Evolutionary conservation across 2,329 filamentous ascomycete genomes (phyloP).

Genomic region (Xylariaceae sp.): DNA sequence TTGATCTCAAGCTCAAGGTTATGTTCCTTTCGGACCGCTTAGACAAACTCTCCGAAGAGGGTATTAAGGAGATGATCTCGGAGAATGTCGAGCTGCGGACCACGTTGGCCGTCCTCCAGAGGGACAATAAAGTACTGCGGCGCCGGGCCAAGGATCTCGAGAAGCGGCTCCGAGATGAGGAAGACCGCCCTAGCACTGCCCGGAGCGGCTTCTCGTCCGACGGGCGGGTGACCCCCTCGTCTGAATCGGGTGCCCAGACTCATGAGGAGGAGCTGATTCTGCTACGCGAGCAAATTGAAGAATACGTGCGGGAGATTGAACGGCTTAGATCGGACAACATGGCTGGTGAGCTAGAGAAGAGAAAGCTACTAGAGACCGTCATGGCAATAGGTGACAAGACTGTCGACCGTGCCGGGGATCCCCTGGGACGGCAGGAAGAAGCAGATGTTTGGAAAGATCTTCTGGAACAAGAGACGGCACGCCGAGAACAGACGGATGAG

Average conservation of each 20-base stretch:
- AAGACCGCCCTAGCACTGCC: constrained; percentile 58
- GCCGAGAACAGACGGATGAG: constrained; percentile 85
- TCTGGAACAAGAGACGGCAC: constrained; percentile 83
- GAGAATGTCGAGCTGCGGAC: constrained; percentile 96
- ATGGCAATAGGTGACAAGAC: constrained; percentile 47
- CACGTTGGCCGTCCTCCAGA: constrained; percentile 79
- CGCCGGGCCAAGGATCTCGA: constrained; percentile 82
- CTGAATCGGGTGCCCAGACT: constrained; percentile 59
- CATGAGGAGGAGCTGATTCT: constrained; percentile 83
- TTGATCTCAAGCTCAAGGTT: constrained; percentile 94
- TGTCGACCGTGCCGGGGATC: constrained; percentile 42
- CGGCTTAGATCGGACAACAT: constrained; percentile 73
- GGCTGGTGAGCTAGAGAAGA: constrained; percentile 77
- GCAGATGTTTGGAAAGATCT: constrained; percentile 93
- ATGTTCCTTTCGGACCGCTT: constrained; percentile 94
- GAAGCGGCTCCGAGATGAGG: constrained; percentile 63
- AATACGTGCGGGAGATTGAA: constrained; percentile 79
- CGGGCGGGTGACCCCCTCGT: constrained; percentile 52
- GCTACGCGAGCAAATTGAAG: constrained; percentile 78
- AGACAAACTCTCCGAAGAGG: constrained; percentile 90
- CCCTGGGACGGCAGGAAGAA: constrained; percentile 54
- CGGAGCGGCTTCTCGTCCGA: constrained; percentile 54
- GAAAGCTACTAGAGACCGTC: constrained; percentile 78
- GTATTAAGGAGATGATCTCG: constrained; percentile 95
- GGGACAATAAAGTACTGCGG: constrained; percentile 81